A percentile compares a stretch with the other conserved stretches of the same genome.
These are phyloP conservation scores for Eremothecium coryli DNA, from an alignment of 1,139 yeast genomes.

Conservation along the genomic window DNA sequence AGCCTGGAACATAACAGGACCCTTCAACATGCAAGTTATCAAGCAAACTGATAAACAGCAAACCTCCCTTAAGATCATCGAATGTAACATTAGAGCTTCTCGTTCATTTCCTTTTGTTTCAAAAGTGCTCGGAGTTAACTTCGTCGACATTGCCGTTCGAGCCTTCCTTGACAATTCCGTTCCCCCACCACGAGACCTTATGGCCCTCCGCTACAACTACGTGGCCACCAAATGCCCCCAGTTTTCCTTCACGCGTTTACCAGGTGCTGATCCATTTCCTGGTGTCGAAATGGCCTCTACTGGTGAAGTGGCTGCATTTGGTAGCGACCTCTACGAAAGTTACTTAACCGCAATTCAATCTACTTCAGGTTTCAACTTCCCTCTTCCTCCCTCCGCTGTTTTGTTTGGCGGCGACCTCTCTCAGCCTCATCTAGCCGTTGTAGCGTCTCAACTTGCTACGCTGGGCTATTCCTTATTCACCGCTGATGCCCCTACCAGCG, in stretches of 20 bases:
- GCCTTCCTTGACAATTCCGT: conserved; percentile 57
- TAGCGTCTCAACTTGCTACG: conserved; percentile 59
- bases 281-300: conserved; percentile 99
- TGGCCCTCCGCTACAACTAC: conserved; percentile 50
- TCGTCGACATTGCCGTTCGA: conserved; percentile 87
- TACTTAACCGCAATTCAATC: conserved; percentile 97
- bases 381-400: conserved; percentile 81
- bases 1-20: conserved; percentile 96
- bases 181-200: conserved; percentile 52
- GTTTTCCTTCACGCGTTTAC: conserved; percentile 93
- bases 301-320: conserved; percentile 97
- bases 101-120: conserved; percentile 98
- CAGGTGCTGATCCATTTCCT: conserved; percentile 97
- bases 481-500: conserved; percentile 63
- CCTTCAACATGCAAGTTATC: conserved; percentile 96
- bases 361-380: conserved; percentile 92
- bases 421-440: conserved; percentile 60
- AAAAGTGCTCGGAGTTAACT: conserved; percentile 87
- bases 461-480: conserved; percentile 66
- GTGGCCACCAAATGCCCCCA: conserved; percentile 98
- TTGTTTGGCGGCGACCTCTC: conserved; percentile 88
- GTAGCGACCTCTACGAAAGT: conserved; percentile 75
- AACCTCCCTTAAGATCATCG: conserved; percentile 78
- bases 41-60: conserved; percentile 58
- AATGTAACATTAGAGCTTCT: conserved; percentile 96